Evolutionary conservation across 495 filamentous ascomycete species (phyloP).

Genomic region (Mycothermus thermophilus): DNA sequence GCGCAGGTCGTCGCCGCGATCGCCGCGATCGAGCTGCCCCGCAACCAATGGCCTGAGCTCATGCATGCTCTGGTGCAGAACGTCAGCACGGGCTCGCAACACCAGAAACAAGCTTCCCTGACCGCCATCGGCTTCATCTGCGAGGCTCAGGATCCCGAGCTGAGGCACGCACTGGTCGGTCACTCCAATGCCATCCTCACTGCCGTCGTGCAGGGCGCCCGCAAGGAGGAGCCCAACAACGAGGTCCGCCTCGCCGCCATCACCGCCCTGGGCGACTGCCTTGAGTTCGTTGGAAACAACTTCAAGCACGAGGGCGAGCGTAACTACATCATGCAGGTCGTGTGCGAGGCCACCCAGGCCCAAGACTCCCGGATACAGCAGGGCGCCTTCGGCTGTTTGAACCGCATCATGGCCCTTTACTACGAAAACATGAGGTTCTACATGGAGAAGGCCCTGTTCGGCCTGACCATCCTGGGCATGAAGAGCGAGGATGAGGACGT

Average conservation of each 20-base stretch:
- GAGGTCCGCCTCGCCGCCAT: constrained; percentile 89
- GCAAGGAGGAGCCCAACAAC: constrained; percentile 82
- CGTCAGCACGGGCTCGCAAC: constrained; percentile 69
- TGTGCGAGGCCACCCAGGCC: constrained; percentile 95
- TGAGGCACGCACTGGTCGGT: constrained; percentile 62
- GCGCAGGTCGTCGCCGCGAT: constrained; percentile 87
- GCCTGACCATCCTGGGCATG: constrained; percentile 97
- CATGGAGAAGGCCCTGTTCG: constrained; percentile 99
- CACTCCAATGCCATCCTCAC: constrained; percentile 97
- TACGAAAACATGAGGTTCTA: constrained; percentile 99
- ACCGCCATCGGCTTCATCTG: constrained; percentile 95
- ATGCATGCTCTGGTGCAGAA: constrained; percentile 80
- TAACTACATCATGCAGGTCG: constrained; percentile 99
- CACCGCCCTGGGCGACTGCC: constrained; percentile 85
- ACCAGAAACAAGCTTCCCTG: constrained; percentile 86
- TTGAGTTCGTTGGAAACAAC: constrained; percentile 94
- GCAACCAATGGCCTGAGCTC: constrained; percentile 89
- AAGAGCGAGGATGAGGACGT: constrained; percentile 96
- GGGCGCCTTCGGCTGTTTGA: constrained; percentile 89
- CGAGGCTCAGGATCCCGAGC: constrained; percentile 80
- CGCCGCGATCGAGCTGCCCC: constrained; percentile 84
- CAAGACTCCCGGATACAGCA: constrained; percentile 80
- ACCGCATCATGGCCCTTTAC: constrained; percentile 95
- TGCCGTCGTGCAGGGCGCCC: constrained; percentile 90
- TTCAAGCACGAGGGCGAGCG: constrained; percentile 98